phyloP scores from a whole-genome alignment of 192 early-diverging fungal genomes.

The Phlyctochytrium arcticum region DNA sequence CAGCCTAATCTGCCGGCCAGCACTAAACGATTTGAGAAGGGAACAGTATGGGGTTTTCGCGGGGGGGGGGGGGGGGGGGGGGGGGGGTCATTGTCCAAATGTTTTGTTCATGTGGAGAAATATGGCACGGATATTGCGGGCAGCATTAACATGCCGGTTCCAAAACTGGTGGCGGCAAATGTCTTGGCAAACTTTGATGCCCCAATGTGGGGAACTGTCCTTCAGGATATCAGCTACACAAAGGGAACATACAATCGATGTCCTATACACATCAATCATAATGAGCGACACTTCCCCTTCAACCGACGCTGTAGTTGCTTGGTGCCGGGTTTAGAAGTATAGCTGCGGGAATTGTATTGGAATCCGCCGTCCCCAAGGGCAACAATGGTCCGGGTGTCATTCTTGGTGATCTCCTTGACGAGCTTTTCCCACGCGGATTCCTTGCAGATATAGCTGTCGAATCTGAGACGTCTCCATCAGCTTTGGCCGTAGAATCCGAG shows the following conservation, averaged over 20 bases:
- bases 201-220: background rate
- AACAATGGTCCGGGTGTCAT: background rate
- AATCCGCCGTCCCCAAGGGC: background rate
- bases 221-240: background rate
- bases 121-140: constrained; percentile 1
- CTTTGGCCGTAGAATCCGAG: background rate
- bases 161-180: background rate
- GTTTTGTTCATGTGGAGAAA: too few relatives aligned
- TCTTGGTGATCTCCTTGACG: background rate
- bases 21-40: too few relatives aligned
- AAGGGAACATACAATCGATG: background rate
- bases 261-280: background rate
- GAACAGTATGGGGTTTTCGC: too few relatives aligned
- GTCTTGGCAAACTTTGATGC: background rate
- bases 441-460: background rate
- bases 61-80: too few relatives aligned
- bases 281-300: background rate
- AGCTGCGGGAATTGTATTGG: background rate
- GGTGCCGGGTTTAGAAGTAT: background rate
- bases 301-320: background rate
- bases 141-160: background rate
- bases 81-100: too few relatives aligned
- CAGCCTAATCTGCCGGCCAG: too few relatives aligned
- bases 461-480: background rate
- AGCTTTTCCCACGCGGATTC: background rate